phyloP scores from a whole-genome alignment of 345 rosid genomes.

The Ceriops zippeliana region DNA sequence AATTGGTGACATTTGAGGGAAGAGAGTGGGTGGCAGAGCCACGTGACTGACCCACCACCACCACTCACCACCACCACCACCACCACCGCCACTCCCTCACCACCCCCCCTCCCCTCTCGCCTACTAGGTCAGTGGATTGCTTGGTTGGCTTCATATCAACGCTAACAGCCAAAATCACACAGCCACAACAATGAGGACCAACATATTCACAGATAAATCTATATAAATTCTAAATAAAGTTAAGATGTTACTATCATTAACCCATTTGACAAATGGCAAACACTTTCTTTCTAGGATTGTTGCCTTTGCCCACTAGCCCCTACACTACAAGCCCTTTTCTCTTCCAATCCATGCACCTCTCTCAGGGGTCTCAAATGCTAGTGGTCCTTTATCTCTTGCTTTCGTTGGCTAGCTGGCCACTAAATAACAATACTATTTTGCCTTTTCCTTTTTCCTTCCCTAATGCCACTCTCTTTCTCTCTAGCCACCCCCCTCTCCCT shows the following conservation, averaged over 20 bases:
- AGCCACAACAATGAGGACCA: slow-evolving; percentile 32
- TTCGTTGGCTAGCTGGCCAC: slow-evolving; percentile 11
- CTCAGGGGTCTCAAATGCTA: slow-evolving; percentile 24
- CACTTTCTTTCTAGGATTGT: slow-evolving; percentile 25
- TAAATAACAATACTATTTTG: background rate
- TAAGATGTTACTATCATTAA: slow-evolving; percentile 43
- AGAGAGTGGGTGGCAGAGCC: slow-evolving; percentile 62
- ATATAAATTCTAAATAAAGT: slow-evolving; percentile 23
- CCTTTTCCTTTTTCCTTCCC: slow-evolving; percentile 15
- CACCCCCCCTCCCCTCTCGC: background rate
- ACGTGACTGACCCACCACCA: slow-evolving; percentile 79
- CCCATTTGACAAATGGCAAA: slow-evolving; percentile 38
- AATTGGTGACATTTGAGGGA: slow-evolving; percentile 10
- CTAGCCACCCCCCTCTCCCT: background rate
- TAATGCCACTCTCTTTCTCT: slow-evolving; percentile 23
- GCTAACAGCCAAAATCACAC: slow-evolving; percentile 72
- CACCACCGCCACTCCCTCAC: too few relatives aligned
- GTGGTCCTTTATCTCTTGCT: slow-evolving; percentile 26
- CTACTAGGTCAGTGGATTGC: slow-evolving; percentile 36
- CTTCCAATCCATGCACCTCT: slow-evolving; percentile 6
- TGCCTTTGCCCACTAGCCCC: slow-evolving; percentile 40
- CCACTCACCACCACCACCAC: slow-evolving; percentile 42
- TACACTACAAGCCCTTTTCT: background rate
- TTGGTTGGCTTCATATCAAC: slow-evolving; percentile 82
- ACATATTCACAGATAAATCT: slow-evolving; percentile 11